Percentiles rank a stretch among this genome's conserved stretches.
Evolutionary conservation across 176 grass and related monocot genomes (phyloP).

Genomic region (Aegilops bicornis): DNA sequence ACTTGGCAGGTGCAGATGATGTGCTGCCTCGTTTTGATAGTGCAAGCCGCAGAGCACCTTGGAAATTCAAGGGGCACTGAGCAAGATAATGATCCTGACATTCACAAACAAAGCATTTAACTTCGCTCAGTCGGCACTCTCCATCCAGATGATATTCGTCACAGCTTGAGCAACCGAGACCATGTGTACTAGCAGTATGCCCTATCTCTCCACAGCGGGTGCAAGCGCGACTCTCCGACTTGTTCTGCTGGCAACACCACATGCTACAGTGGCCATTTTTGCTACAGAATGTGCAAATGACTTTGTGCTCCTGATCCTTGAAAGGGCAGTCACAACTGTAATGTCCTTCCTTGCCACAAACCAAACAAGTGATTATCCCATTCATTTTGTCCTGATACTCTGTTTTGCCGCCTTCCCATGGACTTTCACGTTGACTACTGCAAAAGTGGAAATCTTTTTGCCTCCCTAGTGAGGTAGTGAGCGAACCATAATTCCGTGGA

Average conservation of each 20-base stretch:
- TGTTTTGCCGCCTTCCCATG: background rate
- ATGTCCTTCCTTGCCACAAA: background rate
- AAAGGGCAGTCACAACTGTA: background rate
- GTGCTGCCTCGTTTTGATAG: background rate
- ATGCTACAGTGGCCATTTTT: background rate
- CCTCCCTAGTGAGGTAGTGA: too few relatives aligned
- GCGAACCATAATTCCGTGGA: background rate
- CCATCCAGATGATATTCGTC: background rate
- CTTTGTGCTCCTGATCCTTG: slow-evolving; percentile 2
- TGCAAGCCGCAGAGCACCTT: background rate
- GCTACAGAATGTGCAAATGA: background rate
- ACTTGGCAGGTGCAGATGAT: background rate
- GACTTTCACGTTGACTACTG: too few relatives aligned
- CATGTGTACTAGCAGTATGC: slow-evolving; percentile 2
- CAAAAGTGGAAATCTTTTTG: too few relatives aligned
- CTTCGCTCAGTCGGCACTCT: background rate
- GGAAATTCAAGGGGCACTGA: slow-evolving; percentile 6
- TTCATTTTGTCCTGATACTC: background rate
- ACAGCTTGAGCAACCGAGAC: slow-evolving; percentile 7
- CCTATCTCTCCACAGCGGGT: slow-evolving; percentile 26
- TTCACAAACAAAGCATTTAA: background rate
- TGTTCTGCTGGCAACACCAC: slow-evolving; percentile 19
- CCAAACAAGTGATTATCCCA: background rate
- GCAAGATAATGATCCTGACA: slow-evolving; percentile 14
- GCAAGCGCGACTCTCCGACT: background rate